Evolutionary conservation across 352 stramenopile species (phyloP).

Genomic region (Phytophthora palmivora): DNA sequence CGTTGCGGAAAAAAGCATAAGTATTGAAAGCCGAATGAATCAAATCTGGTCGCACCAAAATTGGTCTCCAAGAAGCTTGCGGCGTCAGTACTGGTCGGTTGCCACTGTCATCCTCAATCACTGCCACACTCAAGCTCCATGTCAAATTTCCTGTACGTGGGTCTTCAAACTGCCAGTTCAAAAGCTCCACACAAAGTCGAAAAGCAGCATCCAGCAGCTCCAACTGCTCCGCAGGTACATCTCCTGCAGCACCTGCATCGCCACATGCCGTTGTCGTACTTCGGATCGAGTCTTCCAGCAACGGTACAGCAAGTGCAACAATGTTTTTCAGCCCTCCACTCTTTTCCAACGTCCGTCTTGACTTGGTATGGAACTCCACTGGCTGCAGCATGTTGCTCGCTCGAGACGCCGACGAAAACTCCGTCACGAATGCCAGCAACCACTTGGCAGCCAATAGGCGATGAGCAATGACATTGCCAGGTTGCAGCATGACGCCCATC

Average conservation of each 20-base stretch:
- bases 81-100: constrained; percentile 57
- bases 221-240: constrained; percentile 66
- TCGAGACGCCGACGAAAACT: constrained; percentile 83
- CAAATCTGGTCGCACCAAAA: constrained; percentile 72
- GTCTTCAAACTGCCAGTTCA: constrained; percentile 84
- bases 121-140: constrained; percentile 64
- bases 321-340: constrained; percentile 65
- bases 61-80: constrained; percentile 70
- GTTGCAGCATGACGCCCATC: constrained; percentile 72
- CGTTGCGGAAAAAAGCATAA: constrained; percentile 80
- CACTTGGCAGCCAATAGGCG: constrained; percentile 80
- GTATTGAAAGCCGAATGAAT: constrained; percentile 90
- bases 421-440: constrained; percentile 85
- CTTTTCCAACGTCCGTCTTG: constrained; percentile 65
- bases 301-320: constrained; percentile 60
- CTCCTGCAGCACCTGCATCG: constrained; percentile 31
- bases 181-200: constrained; percentile 75
- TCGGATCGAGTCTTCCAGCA: constrained; percentile 78
- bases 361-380: constrained; percentile 85
- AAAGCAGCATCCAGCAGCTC: constrained; percentile 82
- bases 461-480: constrained; percentile 38
- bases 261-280: constrained; percentile 59
- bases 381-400: constrained; percentile 85
- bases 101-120: constrained; percentile 36
- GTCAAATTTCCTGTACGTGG: constrained; percentile 62